A percentile compares a stretch with the other conserved stretches of the same genome.
phyloP scores from a whole-genome alignment of 1,139 yeast genomes.

The Debaryomyces fabryi region DNA sequence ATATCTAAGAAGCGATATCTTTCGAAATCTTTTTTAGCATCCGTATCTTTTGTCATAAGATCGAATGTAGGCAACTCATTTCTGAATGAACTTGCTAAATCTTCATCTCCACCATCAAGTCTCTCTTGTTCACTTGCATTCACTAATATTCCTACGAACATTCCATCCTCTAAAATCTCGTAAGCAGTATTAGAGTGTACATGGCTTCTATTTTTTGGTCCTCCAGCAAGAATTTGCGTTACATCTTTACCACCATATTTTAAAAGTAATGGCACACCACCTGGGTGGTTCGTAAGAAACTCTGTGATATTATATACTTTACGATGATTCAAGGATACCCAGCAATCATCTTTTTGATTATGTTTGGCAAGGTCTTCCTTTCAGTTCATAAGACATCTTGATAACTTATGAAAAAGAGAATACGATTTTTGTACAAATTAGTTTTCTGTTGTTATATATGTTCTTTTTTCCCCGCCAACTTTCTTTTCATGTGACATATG shows the following conservation, averaged over 20 bases:
- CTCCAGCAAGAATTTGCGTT: constrained; percentile 9
- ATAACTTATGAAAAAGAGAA: not conserved
- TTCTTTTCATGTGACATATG: too few relatives aligned
- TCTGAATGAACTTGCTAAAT: not conserved
- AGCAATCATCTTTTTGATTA: constrained; percentile 14
- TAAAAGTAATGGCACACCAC: constrained; percentile 21
- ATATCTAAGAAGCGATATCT: not conserved
- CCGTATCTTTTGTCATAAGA: constrained; percentile 1
- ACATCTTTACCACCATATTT: constrained; percentile 28
- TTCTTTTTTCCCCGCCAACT: too few relatives aligned
- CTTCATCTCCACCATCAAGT: not conserved
- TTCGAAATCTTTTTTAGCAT: constrained; percentile 1
- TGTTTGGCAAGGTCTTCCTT: constrained; percentile 15
- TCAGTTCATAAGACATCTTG: not conserved
- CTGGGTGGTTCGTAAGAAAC: constrained; percentile 23
- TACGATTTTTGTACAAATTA: too few relatives aligned
- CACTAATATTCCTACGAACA: not conserved
- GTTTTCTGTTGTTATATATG: too few relatives aligned
- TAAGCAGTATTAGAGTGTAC: constrained; percentile 1
- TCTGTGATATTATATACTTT: constrained; percentile 25
- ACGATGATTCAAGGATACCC: constrained; percentile 24
- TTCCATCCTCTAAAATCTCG: constrained; percentile 1
- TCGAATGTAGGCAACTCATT: constrained; percentile 2
- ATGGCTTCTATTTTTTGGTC: not conserved
- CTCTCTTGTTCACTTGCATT: not conserved